A percentile compares a stretch with the other conserved stretches of the same genome.
phyloP scores from a whole-genome alignment of 768 basidiomycete genomes.

The Hemileccinum impolitum region DNA sequence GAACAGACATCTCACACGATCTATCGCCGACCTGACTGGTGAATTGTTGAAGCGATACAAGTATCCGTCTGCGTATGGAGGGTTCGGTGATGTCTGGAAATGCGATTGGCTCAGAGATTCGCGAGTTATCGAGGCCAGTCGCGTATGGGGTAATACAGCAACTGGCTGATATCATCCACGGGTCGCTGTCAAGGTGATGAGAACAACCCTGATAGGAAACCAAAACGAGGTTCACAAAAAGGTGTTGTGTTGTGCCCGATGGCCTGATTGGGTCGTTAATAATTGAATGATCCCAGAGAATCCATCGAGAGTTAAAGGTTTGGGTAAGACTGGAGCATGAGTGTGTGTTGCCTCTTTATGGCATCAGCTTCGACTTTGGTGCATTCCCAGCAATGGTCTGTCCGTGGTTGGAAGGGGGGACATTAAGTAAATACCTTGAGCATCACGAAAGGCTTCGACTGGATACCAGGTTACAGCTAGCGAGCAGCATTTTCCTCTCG shows the following conservation, averaged over 20 bases:
- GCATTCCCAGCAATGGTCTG: conserved; percentile 32
- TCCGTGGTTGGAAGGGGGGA: conserved; percentile 33
- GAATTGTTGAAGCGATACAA: conserved; percentile 9
- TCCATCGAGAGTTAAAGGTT: conserved; percentile 16
- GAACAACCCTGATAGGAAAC: conserved; percentile 13
- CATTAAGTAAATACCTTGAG: conserved; percentile 23
- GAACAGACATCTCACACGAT: background rate
- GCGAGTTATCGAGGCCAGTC: conserved; percentile 18
- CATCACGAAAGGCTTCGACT: conserved; percentile 5
- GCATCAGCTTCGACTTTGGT: conserved; percentile 29
- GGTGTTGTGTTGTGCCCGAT: background rate
- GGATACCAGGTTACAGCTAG: conserved; percentile 9
- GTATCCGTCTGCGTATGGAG: conserved; percentile 23
- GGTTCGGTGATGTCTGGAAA: conserved; percentile 25
- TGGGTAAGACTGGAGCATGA: conserved; percentile 30
- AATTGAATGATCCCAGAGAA: conserved; percentile 1
- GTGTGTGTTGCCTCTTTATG: conserved; percentile 27
- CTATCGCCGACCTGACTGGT: conserved; percentile 11
- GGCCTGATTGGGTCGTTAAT: background rate
- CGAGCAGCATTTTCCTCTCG: conserved; percentile 4
- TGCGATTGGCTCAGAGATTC: conserved; percentile 20
- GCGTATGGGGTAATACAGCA: no score
- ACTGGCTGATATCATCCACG: background rate
- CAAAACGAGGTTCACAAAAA: conserved; percentile 11
- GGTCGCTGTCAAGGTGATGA: conserved; percentile 28